These are phyloP conservation scores for Euphorbia lathyris DNA, from an alignment of 345 rosid species.

Conservation along the genomic window DNA sequence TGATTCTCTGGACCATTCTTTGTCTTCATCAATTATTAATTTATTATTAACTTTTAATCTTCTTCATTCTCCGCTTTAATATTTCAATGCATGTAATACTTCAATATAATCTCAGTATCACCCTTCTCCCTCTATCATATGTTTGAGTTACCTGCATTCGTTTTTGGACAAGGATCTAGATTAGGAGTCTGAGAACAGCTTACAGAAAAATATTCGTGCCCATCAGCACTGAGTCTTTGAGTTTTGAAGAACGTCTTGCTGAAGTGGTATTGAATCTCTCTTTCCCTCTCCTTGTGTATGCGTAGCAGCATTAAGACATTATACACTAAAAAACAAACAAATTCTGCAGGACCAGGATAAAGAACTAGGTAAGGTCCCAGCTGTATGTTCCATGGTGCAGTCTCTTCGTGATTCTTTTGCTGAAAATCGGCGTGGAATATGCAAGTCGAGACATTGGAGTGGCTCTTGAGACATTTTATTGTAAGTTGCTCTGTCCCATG, in stretches of 20 bases:
- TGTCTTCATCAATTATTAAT: not conserved
- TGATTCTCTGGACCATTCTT: not conserved
- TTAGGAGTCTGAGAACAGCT: conserved; percentile 65
- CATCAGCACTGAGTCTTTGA: conserved; percentile 31
- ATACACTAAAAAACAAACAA: conserved; percentile 2
- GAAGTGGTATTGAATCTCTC: conserved; percentile 52
- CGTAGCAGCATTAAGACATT: not conserved
- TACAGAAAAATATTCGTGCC: conserved; percentile 86
- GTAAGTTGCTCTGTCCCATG: conserved; percentile 17
- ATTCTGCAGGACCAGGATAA: conserved; percentile 50
- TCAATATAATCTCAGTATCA: not conserved
- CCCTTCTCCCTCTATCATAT: not conserved
- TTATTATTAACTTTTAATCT: not conserved
- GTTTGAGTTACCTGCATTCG: conserved; percentile 12
- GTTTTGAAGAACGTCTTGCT: conserved; percentile 71
- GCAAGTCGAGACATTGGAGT: conserved; percentile 73
- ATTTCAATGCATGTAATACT: not conserved
- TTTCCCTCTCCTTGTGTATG: not conserved
- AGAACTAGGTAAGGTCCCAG: conserved; percentile 46
- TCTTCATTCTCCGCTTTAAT: not conserved
- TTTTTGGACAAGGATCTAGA: conserved; percentile 44
- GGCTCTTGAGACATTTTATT: conserved; percentile 28
- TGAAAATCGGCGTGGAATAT: conserved; percentile 77
- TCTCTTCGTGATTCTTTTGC: conserved; percentile 71
- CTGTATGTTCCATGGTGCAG: conserved; percentile 59